Base-by-base conservation (phyloP, 306 rosid species). In the Mimosa pudica region DNA sequence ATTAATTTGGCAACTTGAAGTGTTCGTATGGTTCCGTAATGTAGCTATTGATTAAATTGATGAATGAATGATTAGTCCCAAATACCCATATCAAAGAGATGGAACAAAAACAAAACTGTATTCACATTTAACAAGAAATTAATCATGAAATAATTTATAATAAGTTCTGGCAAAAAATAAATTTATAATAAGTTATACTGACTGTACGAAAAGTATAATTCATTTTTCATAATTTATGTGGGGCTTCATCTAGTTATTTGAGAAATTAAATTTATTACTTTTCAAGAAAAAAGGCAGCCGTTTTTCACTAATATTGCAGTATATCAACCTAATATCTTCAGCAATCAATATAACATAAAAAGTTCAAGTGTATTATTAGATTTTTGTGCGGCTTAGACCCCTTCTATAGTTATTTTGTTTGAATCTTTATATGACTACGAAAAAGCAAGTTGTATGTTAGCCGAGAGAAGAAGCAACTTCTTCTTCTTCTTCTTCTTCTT, bases 51-150 rank as follows among this genome's bases (percentile, higher is more conserved):
- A 74, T 57, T 18, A 74, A 74, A 80, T 48, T 44, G 49, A 8
- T 58, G 60, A 54, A 70, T 69, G 46, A 77, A 83, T 76, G 38
- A 76, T 85, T 82, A 71, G 51, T 52, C 30, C 14, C 68, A 77
- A 85, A 66, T 66, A 30, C 7, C 71, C 2, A 14, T 52, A 52
- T 24, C 7, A n/a, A 82, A 5, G 41, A 33, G 73, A 78, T 67
- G 70, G 73, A 68, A 64, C 80, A 79, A 17, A 74, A 65, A 71
- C 1, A n/a, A 64, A 35, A 18, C 14, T 9, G 11, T 32, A 75
- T 7, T 30, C 20, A 77, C 64, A 69, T 78, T 47, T 85, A 85
- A 77, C 60, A 4, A 52, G 60, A 17, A 17, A 52, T 14, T 16
- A 16, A 16, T 52, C 24, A 52, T 52, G 16, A 13, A 5, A 52